Base-by-base conservation (phyloP, 2,329 filamentous ascomycete genomes). In the Cladobotryum mycophilum region DNA sequence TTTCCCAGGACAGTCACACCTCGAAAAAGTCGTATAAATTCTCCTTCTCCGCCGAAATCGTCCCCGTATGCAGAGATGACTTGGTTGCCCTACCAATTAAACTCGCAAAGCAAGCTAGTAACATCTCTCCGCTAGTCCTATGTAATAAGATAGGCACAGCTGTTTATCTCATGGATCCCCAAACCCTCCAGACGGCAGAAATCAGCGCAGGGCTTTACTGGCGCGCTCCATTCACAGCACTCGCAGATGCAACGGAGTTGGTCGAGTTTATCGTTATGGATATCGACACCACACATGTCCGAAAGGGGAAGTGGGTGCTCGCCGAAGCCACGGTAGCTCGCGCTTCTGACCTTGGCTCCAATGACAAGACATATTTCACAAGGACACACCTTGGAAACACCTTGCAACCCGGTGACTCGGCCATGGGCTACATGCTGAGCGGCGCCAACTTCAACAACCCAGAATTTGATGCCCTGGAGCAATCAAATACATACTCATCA, bases 31-130 rank as follows among this genome's bases (percentile, higher is more conserved):
- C 86, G 34, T 97, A 92, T 80, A 99, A 99, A 68, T 96, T 96
- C 72, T 86, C 88, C 42, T 97, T 84, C 70, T 95, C 90, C 0
- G 83, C 86, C 48, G 89, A 96, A 65, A 70, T 99, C 45, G 85
- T 97, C 22, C 93, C 93, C 1, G 90, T 99, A 45, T 97, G 93
- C 76, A 96, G 96, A 70, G 93, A 99, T 61, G 93, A 99, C 65
- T 76, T 99, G 25, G 89, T 99, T n/a, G 91, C 89, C 1, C 74
- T 99, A 35, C 93, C 93, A 1, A 84, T 96, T 56, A 90, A 89
- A 59, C 75, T 97, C 53, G 93, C 93, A 13, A 93, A 90, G 67
- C 82, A 85, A 50, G 76, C 87, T 47, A 91, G 93, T 56, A 96
- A 96, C 68, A 95, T 97, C 61, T 80, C 84, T 2, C 93, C 93